Conservation (phyloP, 306 rosid species). For the Gleditsia sinensis region DNA sequence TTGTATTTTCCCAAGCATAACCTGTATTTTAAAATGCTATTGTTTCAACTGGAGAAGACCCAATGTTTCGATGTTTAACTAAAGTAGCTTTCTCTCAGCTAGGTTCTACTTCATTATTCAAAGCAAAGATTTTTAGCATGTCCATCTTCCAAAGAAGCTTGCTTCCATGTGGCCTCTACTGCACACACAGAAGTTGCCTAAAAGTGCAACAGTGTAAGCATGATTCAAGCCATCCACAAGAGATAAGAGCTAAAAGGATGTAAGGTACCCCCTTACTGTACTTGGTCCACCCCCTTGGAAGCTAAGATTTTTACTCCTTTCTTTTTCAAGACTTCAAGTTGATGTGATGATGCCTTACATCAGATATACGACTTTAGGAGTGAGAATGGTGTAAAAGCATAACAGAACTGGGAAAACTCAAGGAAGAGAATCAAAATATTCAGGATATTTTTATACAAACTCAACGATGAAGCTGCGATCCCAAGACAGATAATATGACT, state of each 20-base stretch:
- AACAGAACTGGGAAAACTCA: neutral
- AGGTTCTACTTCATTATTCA: neutral
- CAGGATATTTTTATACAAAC: neutral
- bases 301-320: neutral
- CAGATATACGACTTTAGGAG: neutral
- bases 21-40: neutral
- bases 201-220: slow-evolving; percentile 3
- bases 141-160: neutral
- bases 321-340: neutral
- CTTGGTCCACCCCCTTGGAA: neutral
- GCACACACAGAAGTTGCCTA: slow-evolving; percentile 4
- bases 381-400: neutral
- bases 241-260: no score
- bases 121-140: neutral
- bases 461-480: neutral
- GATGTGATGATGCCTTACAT: neutral
- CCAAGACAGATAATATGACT: neutral
- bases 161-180: slow-evolving; percentile 9
- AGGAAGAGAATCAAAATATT: neutral
- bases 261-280: neutral
- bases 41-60: slow-evolving; percentile 16
- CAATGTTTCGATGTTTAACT: neutral
- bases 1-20: neutral
- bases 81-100: slow-evolving; percentile 7
- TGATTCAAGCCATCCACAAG: slow-evolving; percentile 13